phyloP scores from a whole-genome alignment of 208 protist genomes.

The Leishmania tropica region DNA sequence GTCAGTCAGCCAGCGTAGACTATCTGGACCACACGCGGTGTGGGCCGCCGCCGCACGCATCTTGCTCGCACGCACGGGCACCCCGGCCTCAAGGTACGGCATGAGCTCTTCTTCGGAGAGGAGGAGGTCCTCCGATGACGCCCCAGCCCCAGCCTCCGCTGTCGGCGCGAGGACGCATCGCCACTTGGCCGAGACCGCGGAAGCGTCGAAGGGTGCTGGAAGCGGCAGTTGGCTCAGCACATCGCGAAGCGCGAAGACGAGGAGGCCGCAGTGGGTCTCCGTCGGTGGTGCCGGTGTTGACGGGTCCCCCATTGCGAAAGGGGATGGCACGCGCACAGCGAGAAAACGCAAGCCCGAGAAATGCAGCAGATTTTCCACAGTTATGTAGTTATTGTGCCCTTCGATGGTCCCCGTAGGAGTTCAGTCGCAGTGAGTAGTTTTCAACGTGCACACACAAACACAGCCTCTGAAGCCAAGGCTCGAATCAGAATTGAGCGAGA shows the following conservation, averaged over 20 bases:
- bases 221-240: conserved; percentile 67
- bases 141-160: conserved; percentile 8
- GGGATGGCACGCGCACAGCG: too few species aligned
- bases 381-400: neutral
- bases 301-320: neutral
- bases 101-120: conserved; percentile 52
- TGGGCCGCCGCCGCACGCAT: conserved; percentile 37
- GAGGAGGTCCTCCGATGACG: conserved; percentile 15
- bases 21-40: conserved; percentile 41
- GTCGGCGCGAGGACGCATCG: conserved; percentile 75
- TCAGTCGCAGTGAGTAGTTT: neutral
- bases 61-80: conserved; percentile 50
- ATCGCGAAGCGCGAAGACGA: conserved; percentile 62
- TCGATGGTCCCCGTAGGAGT: neutral
- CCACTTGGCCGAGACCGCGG: conserved; percentile 74
- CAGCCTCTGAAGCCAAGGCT: neutral
- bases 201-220: conserved; percentile 38
- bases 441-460: neutral
- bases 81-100: conserved; percentile 54
- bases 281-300: neutral
- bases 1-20: conserved; percentile 57
- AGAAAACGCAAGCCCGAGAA: neutral
- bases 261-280: conserved; percentile 33
- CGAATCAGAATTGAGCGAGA: neutral
- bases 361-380: neutral